Percentiles rank a stretch among this genome's conserved stretches.
These are phyloP conservation scores for Rutstroemia sp. DNA, from an alignment of 2,329 filamentous ascomycete species.

Conservation along the genomic window DNA sequence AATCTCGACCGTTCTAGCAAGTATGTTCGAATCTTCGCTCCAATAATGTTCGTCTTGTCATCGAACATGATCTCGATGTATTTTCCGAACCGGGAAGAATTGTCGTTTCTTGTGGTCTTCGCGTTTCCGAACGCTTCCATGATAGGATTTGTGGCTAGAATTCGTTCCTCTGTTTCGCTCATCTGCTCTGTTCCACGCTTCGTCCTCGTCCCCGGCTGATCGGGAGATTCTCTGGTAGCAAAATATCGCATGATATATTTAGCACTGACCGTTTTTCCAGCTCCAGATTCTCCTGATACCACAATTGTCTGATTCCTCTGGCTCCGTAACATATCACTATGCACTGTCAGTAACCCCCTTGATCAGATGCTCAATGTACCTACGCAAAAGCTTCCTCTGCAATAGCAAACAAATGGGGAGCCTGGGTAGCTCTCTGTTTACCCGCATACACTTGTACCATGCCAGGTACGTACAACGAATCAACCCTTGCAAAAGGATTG, in stretches of 20 bases:
- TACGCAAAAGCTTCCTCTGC: constrained; percentile 98
- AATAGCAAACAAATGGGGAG: constrained; percentile 96
- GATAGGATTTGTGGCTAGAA: constrained; percentile 95
- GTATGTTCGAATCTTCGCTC: constrained; percentile 94
- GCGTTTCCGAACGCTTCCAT: constrained; percentile 99
- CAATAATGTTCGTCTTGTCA: constrained; percentile 89
- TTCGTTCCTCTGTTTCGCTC: constrained; percentile 98
- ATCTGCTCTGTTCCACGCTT: constrained; percentile 74
- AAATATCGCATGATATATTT: constrained; percentile 99
- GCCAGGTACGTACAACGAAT: constrained; percentile 95
- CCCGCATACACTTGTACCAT: constrained; percentile 99
- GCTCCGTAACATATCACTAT: constrained; percentile 92
- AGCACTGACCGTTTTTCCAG: constrained; percentile 96
- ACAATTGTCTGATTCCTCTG: constrained; percentile 96
- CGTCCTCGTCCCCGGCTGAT: constrained; percentile 69
- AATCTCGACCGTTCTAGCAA: constrained; percentile 89
- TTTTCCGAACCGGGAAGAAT: constrained; percentile 97
- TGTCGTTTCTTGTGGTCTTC: constrained; percentile 99
- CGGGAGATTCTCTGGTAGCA: constrained; percentile 89
- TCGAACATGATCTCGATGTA: constrained; percentile 99
- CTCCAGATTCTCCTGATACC: constrained; percentile 98
- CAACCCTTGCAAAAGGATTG: constrained; percentile 94
- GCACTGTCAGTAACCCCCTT: constrained; percentile 32
- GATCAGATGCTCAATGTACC: constrained; percentile 29
- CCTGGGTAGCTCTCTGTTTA: constrained; percentile 92